Evolutionary conservation across 78 protist species (phyloP), one percentile per base, ranked within the genome.

Genomic region (Chrysochromulina tobinii): DNA sequence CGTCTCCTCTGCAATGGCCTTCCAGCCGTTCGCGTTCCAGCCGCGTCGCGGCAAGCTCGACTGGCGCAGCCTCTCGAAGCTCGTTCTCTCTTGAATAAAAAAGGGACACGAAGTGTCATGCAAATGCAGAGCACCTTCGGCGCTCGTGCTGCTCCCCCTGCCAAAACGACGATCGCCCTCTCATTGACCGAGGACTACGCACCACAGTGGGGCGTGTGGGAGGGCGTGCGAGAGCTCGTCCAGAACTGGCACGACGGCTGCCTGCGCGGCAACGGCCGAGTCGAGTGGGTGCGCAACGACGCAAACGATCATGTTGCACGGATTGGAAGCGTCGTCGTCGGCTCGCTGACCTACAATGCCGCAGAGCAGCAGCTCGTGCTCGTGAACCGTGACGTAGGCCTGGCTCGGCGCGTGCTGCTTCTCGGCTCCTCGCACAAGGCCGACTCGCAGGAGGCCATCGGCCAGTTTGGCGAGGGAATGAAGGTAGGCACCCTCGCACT

Each of bases 181-280:
- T 59, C 64, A 59, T 12, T 68, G 12, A 68, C 77, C 8, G 77
- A 68, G 21, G 77, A 18, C 11, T 68, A 68, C 17, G 77, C 77
- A 68, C 38, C 38, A 8, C 5, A 9, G 8, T 68, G 77, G 77
- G 77, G 77, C 27, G 5, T 7, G 8, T 68, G 77, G 77, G 77
- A 68, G 77, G 77, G 77, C 77, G 23, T 18, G 12, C 77, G 77
- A 18, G 77, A 68, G 77, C 77, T 68, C 77, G 77, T 68, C 12
- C 77, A 68, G 21, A 68, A 68, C 77, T 68, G 77, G 77, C 77
- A 68, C 77, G 77, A 68, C 77, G 77, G 77, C 53, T 25, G 23
- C 53, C 77, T 68, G 8, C 53, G 38, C 38, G 38, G 38, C 38
- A 38, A 38, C 38, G 38, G 38, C 38, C 38, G 38, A 38, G 38